Evolutionary conservation across 2,329 filamentous ascomycete species (phyloP), one percentile per base, ranked within the genome.

Genomic region (Periconia macrospinosa): DNA sequence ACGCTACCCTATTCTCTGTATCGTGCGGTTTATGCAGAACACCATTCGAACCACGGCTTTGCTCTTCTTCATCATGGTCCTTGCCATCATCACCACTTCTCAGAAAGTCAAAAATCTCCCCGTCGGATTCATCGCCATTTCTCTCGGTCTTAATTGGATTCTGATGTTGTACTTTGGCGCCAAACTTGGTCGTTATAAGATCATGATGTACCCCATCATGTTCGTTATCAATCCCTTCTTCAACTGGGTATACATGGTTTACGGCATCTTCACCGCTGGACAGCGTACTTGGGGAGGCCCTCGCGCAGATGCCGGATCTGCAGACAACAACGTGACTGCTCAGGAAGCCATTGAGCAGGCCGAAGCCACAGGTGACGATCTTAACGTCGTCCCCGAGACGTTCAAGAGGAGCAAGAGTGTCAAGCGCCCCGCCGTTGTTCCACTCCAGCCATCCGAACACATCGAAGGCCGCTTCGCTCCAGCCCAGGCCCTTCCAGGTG

Each of bases 171-270:
- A 96, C 78, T 97, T 97, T 72, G 93, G 91, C 20, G 83, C 87
- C 51, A 92, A 91, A 75, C 83, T 97, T 46, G 87, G 88, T 56
- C 85, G 94, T 11, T 97, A 88, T 79, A 97, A 99, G 79, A 89
- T 95, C 57, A 93, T 91, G 88, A 80, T 97, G 6, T 97, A 97
- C 70, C 93, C 93, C 0, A 66, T 97, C 58, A 97, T 97, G 92
- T 97, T 97, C 71, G 77, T 96, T 45, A 74, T 97, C 58, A 97
- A 97, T 69, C 93, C 94, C 0, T 95, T 97, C 70, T 92, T 97
- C 81, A 97, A 97, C 75, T 97, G 93, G 93, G 84, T 91, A 54
- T 97, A 97, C 78, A 96, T 97, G 89, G 89, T 96, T 2, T 96
- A 97, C 72, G 92, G 92, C 43, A 95, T 96, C 63, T 94, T 96